Evolutionary conservation across 176 grass and related monocot species (phyloP).

Genomic region (Pharus latifolius): DNA sequence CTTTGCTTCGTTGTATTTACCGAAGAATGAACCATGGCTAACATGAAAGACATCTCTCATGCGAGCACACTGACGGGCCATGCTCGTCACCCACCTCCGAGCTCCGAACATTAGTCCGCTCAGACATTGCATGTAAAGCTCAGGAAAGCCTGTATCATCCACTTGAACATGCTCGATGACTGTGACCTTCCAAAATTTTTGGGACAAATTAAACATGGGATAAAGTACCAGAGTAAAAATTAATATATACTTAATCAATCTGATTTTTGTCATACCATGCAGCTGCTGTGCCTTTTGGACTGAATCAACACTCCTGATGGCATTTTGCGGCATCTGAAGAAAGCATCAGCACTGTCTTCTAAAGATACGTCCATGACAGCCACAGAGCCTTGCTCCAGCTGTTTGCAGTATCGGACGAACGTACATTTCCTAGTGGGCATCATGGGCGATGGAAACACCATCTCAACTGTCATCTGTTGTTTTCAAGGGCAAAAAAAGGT

Average conservation of each 20-base stretch:
- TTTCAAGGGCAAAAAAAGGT: neutral
- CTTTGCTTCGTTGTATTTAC: neutral
- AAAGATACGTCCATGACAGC: conserved; percentile 48
- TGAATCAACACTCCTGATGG: conserved; percentile 56
- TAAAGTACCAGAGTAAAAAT: neutral
- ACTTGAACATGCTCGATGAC: conserved; percentile 55
- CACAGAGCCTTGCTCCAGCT: conserved; percentile 7
- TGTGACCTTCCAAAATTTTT: conserved; percentile 22
- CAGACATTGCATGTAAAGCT: conserved; percentile 20
- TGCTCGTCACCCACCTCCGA: conserved; percentile 23
- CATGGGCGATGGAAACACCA: conserved; percentile 37
- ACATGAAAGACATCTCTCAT: conserved; percentile 25
- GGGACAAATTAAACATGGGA: neutral
- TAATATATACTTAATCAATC: neutral
- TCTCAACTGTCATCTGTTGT: conserved; percentile 35
- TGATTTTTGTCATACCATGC: conserved; percentile 36
- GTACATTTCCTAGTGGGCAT: conserved; percentile 36
- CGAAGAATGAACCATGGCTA: neutral
- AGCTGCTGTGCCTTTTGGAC: conserved; percentile 24
- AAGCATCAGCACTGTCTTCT: neutral
- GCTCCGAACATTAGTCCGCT: conserved; percentile 45
- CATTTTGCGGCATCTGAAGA: conserved; percentile 31
- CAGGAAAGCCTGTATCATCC: conserved; percentile 15
- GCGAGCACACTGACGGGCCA: conserved; percentile 40
- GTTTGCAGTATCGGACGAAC: conserved; percentile 46